A percentile compares a stretch with the other conserved stretches of the same genome.
These are phyloP conservation scores for Fagopyrum esculentum DNA, from an alignment of 148 eudicot genomes.

Conservation along the genomic window DNA sequence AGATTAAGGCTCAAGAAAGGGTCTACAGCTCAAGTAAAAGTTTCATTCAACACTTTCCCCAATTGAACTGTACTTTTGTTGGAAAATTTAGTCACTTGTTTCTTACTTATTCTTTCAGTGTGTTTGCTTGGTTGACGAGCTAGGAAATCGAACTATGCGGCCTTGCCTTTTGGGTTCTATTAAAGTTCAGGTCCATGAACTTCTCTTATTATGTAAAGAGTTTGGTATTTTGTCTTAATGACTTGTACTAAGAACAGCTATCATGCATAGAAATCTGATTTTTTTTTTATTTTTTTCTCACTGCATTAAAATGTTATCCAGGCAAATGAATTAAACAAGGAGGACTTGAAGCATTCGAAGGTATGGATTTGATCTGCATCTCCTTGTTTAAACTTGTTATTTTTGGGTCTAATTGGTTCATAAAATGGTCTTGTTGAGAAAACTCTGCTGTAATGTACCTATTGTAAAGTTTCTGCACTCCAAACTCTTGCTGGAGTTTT, in stretches of 20 bases:
- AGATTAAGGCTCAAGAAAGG: constrained; percentile 61
- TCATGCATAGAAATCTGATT: neutral
- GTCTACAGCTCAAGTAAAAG: constrained; percentile 70
- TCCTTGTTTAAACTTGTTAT: neutral
- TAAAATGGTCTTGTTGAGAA: neutral
- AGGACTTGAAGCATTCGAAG: constrained; percentile 81
- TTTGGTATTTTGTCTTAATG: neutral
- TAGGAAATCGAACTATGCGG: constrained; percentile 94
- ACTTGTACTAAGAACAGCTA: neutral
- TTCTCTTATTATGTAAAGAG: neutral
- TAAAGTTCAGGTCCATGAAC: constrained; percentile 62
- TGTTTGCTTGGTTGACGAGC: constrained; percentile 87
- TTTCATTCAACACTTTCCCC: neutral
- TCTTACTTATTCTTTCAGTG: constrained; percentile 37
- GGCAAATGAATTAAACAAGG: constrained; percentile 70
- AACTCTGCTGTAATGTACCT: neutral
- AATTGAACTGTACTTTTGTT: neutral
- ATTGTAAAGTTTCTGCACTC: neutral
- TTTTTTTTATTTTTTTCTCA: too few relatives aligned
- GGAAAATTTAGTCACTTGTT: neutral
- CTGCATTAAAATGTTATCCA: constrained; percentile 19
- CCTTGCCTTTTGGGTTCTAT: constrained; percentile 78
- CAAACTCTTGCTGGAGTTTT: neutral
- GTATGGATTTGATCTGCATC: constrained; percentile 26
- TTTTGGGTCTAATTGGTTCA: neutral